Evolutionary conservation across 179 eudicot species (phyloP), one percentile per base, ranked within the genome.

Genomic region (Patellifolia procumbens): DNA sequence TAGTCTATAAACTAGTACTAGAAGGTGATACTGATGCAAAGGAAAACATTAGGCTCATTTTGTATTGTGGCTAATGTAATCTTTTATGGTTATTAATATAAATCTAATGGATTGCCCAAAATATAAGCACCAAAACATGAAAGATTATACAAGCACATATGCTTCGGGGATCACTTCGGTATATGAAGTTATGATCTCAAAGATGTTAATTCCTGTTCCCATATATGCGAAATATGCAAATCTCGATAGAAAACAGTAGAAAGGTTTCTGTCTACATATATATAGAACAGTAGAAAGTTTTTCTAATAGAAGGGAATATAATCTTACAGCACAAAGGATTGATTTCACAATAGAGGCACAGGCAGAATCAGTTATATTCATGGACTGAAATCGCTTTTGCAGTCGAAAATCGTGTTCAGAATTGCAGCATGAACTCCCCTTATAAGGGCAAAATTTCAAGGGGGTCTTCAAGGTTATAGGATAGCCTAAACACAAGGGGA

Each of bases 341-440:
- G 94, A 88, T 83, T 88, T 87, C 48, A 91, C 39, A 56, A 86
- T 37, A 13, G 94, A 82, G 80, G 91, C 89, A 89, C 98, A 93
- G 9, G n/a, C 84, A 58, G 88, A 49, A 80, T 91, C 86, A 73
- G 98, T 82, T 28, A 91, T 77, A 55, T 89, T 89, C 91, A 91
- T 90, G 29, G 89, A 79, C 77, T 73, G 76, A 63, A 79, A 90
- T 59, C 86, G 88, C 76, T 83, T 87, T 88, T 85, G 85, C 77
- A 93, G 70, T 34, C 64, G 72, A 72, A 48, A 65, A 84, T 90
- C 98, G 39, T 90, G 84, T 20, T 75, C 43, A 24, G 89, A 63
- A 55, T 86, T 79, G 76, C 98, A 93, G 85, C 98, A 93, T 56
- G 86, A 73, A 61, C 86, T 84, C 67, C 90, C 91, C 83, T 82